These are phyloP conservation scores for Acacia confusa DNA, from an alignment of 306 rosid genomes.

Conservation along the genomic window DNA sequence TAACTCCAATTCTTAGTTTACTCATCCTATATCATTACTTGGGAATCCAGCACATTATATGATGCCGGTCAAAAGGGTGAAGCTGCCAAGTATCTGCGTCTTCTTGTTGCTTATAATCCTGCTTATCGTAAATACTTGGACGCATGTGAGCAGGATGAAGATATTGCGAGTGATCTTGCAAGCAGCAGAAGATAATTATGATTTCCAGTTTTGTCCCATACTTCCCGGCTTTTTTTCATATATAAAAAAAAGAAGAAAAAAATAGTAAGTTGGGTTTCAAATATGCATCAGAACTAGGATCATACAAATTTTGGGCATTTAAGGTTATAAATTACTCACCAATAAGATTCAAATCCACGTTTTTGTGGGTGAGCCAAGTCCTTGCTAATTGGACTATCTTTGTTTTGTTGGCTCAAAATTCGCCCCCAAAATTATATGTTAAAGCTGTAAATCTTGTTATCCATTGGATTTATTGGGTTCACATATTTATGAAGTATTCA, in stretches of 20 bases:
- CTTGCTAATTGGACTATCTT: not conserved
- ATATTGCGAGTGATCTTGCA: conserved; percentile 58
- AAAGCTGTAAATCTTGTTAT: not conserved
- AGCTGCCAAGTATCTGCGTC: conserved; percentile 75
- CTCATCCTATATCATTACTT: conserved; percentile 26
- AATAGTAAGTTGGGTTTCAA: not conserved
- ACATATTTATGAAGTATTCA: not conserved
- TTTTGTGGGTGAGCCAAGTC: not conserved
- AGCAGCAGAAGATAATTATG: conserved; percentile 71
- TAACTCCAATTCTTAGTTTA: conserved; percentile 2
- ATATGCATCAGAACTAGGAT: not conserved
- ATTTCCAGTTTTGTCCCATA: conserved; percentile 15
- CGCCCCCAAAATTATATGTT: not conserved
- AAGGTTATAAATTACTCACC: not conserved
- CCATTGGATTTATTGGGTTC: not conserved
- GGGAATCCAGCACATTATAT: conserved; percentile 60
- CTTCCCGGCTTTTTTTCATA: not conserved
- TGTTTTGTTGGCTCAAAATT: not conserved
- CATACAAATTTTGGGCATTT: not conserved
- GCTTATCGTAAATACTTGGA: conserved; percentile 61
- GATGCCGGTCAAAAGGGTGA: conserved; percentile 72
- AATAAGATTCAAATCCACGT: not conserved
- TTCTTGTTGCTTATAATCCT: conserved; percentile 71
- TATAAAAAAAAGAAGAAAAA: not conserved
- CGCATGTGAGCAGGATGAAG: conserved; percentile 58